Base-by-base conservation (phyloP, 352 stramenopile genomes). In the Phytopythium boreale region DNA sequence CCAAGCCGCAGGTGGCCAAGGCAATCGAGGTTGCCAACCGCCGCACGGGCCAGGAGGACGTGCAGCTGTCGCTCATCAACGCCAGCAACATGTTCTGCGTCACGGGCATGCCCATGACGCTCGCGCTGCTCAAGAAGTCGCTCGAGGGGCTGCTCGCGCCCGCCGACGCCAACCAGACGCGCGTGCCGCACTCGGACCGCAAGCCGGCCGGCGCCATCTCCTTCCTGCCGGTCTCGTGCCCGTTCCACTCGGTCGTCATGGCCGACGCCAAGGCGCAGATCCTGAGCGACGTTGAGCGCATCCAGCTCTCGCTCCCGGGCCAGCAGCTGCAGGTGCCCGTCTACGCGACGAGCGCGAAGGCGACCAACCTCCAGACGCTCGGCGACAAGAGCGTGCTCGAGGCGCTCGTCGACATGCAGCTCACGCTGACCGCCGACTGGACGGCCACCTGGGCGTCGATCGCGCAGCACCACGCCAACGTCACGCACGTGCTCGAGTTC, bases 11-110 rank as follows among this genome's bases (percentile, higher is more conserved):
- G 5, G 72, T 96, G 47, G 29, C 73, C 20, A 80, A 85, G 60
- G 65, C 75, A 41, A 80, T 94, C 22, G 76, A 86, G 22, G 73
- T 77, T 5, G 73, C 70, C 22, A 78, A 84, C 49, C 64, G 68
- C 34, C 74, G 75, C 22, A 75, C 75, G n/a, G 76, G 79, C 49
- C 63, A 71, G 34, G 62, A 74, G 26, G 82, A 89, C 31, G 61
- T 94, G 14, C 76, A 92, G 24, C 66, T 96, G 19, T 89, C 84
- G 53, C 81, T 96, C 1, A 72, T 94, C 65, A 94, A 96, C 60
- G 73, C 69, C 43, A 47, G 50, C 4, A 68, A 75, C 20, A 72
- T 76, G 66, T 80, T 93, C 55, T 87, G 83, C 51, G 82, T 96
- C 37, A 92, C 83, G 17, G 89, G 87, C 10, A 71, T 87, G 27